phyloP scores from a whole-genome alignment of 2,329 filamentous ascomycete species.

The Hysterium pulicare region DNA sequence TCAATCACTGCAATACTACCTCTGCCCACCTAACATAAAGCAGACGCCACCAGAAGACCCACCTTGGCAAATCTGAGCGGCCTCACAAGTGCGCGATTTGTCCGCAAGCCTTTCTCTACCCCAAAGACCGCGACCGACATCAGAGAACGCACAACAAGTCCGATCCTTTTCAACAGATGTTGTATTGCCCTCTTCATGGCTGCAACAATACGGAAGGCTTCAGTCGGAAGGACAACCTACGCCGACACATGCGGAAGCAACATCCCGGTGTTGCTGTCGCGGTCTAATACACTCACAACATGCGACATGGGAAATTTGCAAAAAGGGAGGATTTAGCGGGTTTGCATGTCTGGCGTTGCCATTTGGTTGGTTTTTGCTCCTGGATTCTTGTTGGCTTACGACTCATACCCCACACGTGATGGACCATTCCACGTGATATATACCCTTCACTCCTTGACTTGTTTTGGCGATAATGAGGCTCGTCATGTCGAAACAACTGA shows the following conservation, averaged over 20 bases:
- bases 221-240: conserved; percentile 34
- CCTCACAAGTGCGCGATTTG: conserved; percentile 32
- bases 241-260: conserved; percentile 30
- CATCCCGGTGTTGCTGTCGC: conserved; percentile 13
- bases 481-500: too few species aligned
- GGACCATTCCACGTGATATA: conserved; percentile 11
- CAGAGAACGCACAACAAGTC: conserved; percentile 22
- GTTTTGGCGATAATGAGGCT: too few species aligned
- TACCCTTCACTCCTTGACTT: too few species aligned
- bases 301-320: not conserved
- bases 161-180: conserved; percentile 9
- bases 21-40: conserved; percentile 10
- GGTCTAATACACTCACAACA: not conserved
- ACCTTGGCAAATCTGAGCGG: conserved; percentile 21
- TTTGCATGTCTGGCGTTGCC: conserved; percentile 4
- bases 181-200: conserved; percentile 22
- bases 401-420: conserved; percentile 11
- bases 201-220: conserved; percentile 29
- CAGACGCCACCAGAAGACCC: conserved; percentile 33
- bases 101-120: conserved; percentile 31
- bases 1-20: conserved; percentile 1
- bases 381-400: not conserved
- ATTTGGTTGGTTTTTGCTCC: conserved; percentile 7
- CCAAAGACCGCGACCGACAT: conserved; percentile 33
- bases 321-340: not conserved